Evolutionary conservation across 805 yeast genomes (phyloP), one percentile per base, ranked within the genome.

Genomic region (Candida silvicultrix): DNA sequence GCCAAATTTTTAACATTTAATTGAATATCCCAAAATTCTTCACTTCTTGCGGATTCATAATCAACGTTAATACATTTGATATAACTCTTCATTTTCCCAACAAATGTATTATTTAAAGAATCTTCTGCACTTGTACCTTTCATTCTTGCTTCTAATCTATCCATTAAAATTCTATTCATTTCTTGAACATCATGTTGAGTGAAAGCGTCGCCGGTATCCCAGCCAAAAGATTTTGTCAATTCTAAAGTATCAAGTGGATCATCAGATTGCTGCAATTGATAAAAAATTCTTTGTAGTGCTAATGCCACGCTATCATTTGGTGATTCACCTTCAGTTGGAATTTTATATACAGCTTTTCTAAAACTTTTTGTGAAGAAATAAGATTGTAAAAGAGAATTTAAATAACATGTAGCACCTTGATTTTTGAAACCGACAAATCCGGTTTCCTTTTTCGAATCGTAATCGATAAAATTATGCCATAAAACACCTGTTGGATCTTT

Each of bases 111-210:
- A 58, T 80, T 85, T 46, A 94, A 65, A 40, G 80, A 75, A 9
- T 84, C 85, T 54, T 84, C 90, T 28, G 88, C 90, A 0, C 73
- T 68, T 0, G 97, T 85, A 6, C 89, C 90, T 58, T 89, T 89
- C 97, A 94, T 89, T 44, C 87, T 85, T 3, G 81, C 73, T 63
- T 94, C 99, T 39, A 94, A 73, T 53, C 84, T 80, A 64, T 94
- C 99, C 97, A 94, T 92, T 59, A 94, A 73, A 35, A 94, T 89
- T 56, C 99, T 81, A 62, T 90, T 89, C 62, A 94, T 73, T 64
- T 94, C 99, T 63, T 94, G 99, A 15, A 94, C 97, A 63, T 94
- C 99, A 66, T 94, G 98, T 66, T 94, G 99, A 2, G 95, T 87
- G 65, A 94, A 94, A 0, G 97, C 96, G 55, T 94, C 99, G 6